Evolutionary conservation across 1,284 basidiomycete genomes (phyloP).

Genomic region (Pseudozyma tsukubaensis): DNA sequence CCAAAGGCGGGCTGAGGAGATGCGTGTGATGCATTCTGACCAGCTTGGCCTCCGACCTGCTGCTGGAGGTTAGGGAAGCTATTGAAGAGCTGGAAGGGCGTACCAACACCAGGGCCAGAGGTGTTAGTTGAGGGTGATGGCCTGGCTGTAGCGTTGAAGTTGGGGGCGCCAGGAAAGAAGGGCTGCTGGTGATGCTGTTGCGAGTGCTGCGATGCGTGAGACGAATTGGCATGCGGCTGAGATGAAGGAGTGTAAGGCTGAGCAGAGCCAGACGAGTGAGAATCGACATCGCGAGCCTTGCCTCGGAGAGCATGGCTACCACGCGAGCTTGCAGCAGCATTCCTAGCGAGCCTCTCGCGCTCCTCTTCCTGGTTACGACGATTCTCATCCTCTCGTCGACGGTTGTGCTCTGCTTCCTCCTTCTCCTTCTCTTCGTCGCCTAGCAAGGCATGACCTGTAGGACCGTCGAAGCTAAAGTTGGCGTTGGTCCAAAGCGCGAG

Average conservation of each 20-base stretch:
- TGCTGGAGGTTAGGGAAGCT: constrained; percentile 34
- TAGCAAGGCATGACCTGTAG: constrained; percentile 66
- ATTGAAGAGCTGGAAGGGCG: constrained; percentile 34
- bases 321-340: constrained; percentile 51
- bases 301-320: constrained; percentile 44
- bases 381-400: constrained; percentile 50
- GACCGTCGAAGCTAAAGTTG: constrained; percentile 68
- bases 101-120: constrained; percentile 24
- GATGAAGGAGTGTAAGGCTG: constrained; percentile 31
- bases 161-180: constrained; percentile 38
- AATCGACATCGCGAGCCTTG: constrained; percentile 43
- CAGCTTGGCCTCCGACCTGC: constrained; percentile 10
- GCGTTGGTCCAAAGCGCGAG: constrained; percentile 68
- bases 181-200: constrained; percentile 29
- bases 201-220: constrained; percentile 25
- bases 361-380: constrained; percentile 56
- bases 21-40: constrained; percentile 22
- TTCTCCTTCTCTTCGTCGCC: constrained; percentile 67
- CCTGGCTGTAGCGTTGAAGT: constrained; percentile 25
- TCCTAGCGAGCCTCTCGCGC: constrained; percentile 44
- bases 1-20: constrained; percentile 22
- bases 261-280: constrained; percentile 17
- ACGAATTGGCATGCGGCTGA: constrained; percentile 21
- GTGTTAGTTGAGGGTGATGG: constrained; percentile 33
- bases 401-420: constrained; percentile 58